phyloP scores from a whole-genome alignment of 148 eudicot species.

The Chenopodium suecicum region DNA sequence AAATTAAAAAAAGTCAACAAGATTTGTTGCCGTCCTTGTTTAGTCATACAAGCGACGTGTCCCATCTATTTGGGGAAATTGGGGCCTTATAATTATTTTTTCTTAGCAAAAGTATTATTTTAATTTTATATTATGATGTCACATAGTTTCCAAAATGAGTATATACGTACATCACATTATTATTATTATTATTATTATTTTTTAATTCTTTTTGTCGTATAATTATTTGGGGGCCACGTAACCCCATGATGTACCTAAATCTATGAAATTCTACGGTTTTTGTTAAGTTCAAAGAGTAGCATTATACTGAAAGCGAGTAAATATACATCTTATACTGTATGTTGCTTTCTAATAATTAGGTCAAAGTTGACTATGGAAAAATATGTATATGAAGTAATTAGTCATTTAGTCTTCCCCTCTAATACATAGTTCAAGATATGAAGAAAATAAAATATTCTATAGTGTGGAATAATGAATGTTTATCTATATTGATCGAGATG shows the following conservation, averaged over 20 bases:
- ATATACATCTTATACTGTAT: too few relatives aligned
- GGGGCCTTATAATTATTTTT: not conserved
- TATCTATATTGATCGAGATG: too few relatives aligned
- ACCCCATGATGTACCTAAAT: not conserved
- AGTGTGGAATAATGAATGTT: too few relatives aligned
- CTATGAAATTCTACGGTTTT: not conserved
- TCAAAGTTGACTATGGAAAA: too few relatives aligned
- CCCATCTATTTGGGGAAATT: slow-evolving; percentile 39
- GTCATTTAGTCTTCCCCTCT: not conserved
- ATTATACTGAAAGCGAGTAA: not conserved
- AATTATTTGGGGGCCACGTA: slow-evolving; percentile 23
- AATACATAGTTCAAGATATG: not conserved
- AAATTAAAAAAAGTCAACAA: slow-evolving; percentile 46
- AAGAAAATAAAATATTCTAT: too few relatives aligned
- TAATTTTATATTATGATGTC: slow-evolving; percentile 6
- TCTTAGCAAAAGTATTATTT: not conserved
- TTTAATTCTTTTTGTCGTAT: slow-evolving; percentile 13
- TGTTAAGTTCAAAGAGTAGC: not conserved
- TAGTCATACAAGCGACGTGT: slow-evolving; percentile 64
- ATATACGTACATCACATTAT: slow-evolving; percentile 4
- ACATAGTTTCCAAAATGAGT: slow-evolving; percentile 21
- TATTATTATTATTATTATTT: not conserved
- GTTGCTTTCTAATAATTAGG: too few relatives aligned
- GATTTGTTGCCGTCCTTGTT: slow-evolving; percentile 84
- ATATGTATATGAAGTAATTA: too few relatives aligned